Evolutionary conservation across 805 yeast species (phyloP), one percentile per base, ranked within the genome.

Genomic region (Wickerhamomyces pijperi): DNA sequence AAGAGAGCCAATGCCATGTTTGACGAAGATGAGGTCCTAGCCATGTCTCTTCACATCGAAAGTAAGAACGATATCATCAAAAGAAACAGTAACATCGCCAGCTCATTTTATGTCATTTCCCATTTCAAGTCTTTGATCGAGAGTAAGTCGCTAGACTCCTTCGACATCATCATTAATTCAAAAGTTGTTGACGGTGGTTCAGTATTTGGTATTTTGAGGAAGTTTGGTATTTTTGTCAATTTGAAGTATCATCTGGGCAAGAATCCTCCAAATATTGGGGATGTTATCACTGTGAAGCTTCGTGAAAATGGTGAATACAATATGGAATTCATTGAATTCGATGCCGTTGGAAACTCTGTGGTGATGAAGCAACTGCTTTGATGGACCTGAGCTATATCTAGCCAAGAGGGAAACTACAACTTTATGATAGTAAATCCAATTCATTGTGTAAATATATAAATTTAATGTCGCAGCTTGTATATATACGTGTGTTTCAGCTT

Each of bases 31-130:
- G 58, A 65, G 15, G 47, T 71, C 5, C 56, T 60, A 19, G 55
- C 61, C 28, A 47, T 68, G 36, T 52, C 67, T 8, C 47, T 64
- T 46, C 72, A 70, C 37, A 58, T 75, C 32, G 71, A 65, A 39
- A 56, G 67, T 17, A 60, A 70, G 41, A 70, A 68, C 39, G 64
- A 62, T 34, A 50, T 65, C 6, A 49, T 68, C 36, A 60, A 56
- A 36, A 48, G 43, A 28, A 55, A 54, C 8, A 50, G 55, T 19
- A 50, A 48, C 17, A 51, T 45, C 21, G 59, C 58, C 6, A 55
- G 50, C 6, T 42, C 57, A 3, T 69, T 60, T 45, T 71, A 72
- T 57, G 55, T 65, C 1, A 45, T 60, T 34, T 52, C 43, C 33
- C 50, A 57, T 38, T 35, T 65, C 20, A 46, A 50, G 23, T 41